Conservation (phyloP, 179 eudicot genomes). For the Corrigiola litoralis region DNA sequence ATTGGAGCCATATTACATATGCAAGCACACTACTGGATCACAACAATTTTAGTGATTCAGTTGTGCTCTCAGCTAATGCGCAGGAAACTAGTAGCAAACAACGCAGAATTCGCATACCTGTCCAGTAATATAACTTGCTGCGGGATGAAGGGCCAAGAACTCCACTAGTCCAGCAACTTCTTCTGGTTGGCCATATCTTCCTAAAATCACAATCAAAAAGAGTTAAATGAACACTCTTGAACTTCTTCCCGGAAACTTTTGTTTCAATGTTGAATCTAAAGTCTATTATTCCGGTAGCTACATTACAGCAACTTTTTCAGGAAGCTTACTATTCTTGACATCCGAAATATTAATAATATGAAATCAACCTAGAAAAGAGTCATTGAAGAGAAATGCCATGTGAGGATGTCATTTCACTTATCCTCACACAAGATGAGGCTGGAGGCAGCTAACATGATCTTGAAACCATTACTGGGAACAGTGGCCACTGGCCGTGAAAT, state of each 20-base stretch:
- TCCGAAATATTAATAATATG: not conserved
- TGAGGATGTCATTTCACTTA: not conserved
- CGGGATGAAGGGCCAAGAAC: constrained; percentile 75
- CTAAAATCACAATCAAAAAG: constrained; percentile 26
- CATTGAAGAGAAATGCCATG: not conserved
- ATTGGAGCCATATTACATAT: not conserved
- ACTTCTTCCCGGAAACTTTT: not conserved
- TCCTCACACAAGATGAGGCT: not conserved
- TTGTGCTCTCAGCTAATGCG: not conserved
- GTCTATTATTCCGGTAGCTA: not conserved
- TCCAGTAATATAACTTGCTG: constrained; percentile 80
- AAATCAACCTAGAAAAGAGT: not conserved
- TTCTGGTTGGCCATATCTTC: constrained; percentile 73
- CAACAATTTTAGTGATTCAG: not conserved
- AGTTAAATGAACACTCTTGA: not conserved
- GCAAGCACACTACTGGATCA: not conserved
- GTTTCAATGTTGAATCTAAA: not conserved
- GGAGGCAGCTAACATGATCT: not conserved
- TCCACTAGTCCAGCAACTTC: constrained; percentile 84
- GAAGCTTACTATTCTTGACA: not conserved
- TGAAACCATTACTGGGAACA: not conserved
- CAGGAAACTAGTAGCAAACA: not conserved
- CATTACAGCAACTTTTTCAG: not conserved
- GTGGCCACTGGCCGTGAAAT: too few species aligned
- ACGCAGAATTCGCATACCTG: constrained; percentile 40